Base-by-base conservation (phyloP, 1,139 yeast genomes). In the Debaryomyces fabryi region DNA sequence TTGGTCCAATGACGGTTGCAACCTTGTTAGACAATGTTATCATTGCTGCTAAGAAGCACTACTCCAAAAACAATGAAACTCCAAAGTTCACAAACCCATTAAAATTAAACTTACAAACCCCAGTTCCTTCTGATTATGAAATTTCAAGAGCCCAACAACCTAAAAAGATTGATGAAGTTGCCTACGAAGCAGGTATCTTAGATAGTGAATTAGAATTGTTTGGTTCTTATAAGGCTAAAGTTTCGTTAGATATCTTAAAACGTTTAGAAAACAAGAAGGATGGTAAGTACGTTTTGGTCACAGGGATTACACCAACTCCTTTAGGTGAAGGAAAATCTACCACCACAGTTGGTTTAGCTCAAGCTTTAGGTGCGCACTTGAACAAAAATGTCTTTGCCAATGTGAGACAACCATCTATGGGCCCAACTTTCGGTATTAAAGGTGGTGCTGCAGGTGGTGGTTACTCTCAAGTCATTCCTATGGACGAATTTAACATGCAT, bases 401-500 rank as follows among this genome's bases (percentile, higher is more conserved):
- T 65, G 97, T 93, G 50, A 87, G 99, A 73, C 99, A 93, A 71
- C 99, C 99, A 39, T 88, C 96, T 15, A 92, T 93, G 97, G 99
- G 99, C 46, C 99, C 99, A 52, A 93, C 99, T 18, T 93, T 93
- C 63, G 99, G 99, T 72, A 91, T 93, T 65, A 93, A 92, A 74
- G 98, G 98, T 68, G 99, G 99, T 72, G 99, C 99, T 55, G 98
- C 99, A 16, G 99, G 99, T 66, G 99, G 99, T 67, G 99, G 99
- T 52, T 93, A 92, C 72, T 87, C 98, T 8, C 98, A 93, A 74
- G 98, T 93, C 45, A 91, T 93, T 64, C 99, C 99, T 54, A 93
- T 93, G 99, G 99, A 93, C 69, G 99, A 93, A 72, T 93, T 93
- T 79, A 93, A 93, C 77, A 84, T 93, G 88, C 99, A 93, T 68